phyloP scores from a whole-genome alignment of 768 basidiomycete genomes.

The Lentinula lateritia region DNA sequence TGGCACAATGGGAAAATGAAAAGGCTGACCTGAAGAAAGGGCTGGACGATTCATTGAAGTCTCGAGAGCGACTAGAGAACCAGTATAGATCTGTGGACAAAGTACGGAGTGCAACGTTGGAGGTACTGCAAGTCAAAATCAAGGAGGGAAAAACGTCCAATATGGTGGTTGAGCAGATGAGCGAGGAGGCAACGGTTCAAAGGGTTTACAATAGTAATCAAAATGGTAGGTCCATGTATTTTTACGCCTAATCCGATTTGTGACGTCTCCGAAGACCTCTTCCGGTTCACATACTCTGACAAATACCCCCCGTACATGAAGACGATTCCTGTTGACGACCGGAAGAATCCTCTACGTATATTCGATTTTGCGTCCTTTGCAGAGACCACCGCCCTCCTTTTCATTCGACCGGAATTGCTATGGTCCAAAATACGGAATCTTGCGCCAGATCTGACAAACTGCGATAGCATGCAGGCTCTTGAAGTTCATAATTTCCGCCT shows the following conservation, averaged over 20 bases:
- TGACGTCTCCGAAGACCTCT: background rate
- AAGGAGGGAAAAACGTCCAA: background rate
- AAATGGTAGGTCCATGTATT: background rate
- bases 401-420: background rate
- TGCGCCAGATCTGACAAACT: background rate
- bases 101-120: background rate
- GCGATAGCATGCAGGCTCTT: conserved; percentile 14
- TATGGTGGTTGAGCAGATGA: background rate
- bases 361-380: conserved; percentile 13
- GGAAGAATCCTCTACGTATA: conserved; percentile 7
- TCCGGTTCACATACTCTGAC: conserved; percentile 13
- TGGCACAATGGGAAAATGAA: background rate
- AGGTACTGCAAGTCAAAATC: background rate
- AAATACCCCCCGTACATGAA: conserved; percentile 17
- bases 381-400: conserved; percentile 9
- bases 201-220: background rate
- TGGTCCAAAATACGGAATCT: conserved; percentile 2
- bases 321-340: conserved; percentile 10
- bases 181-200: background rate
- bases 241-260: too few species aligned
- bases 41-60: background rate
- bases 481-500: conserved; percentile 12
- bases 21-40: background rate
- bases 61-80: background rate
- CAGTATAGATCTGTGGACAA: background rate